phyloP scores from a whole-genome alignment of 768 basidiomycete species.

The Nevesoporus exiguus region DNA sequence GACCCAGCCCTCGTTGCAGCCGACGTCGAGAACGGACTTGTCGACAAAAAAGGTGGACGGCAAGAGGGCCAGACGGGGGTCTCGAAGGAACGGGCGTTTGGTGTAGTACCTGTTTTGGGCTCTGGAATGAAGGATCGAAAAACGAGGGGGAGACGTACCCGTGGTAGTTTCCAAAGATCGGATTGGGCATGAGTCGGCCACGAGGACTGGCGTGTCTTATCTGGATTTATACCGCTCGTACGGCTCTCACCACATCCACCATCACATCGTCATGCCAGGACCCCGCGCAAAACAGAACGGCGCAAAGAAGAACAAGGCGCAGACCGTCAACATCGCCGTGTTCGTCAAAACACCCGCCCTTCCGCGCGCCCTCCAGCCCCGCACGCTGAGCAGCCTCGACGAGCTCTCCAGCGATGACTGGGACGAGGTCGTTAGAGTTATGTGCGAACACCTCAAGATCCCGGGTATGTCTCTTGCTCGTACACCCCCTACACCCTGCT shows the following conservation, averaged over 20 bases:
- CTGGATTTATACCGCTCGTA: no score
- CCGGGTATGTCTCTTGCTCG: constrained; percentile 41
- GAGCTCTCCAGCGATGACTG: constrained; percentile 41
- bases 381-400: constrained; percentile 14
- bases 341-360: background rate
- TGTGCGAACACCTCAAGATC: constrained; percentile 50
- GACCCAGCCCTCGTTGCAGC: constrained; percentile 85
- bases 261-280: constrained; percentile 22
- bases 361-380: constrained; percentile 18
- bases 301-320: constrained; percentile 21
- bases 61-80: constrained; percentile 65
- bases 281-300: constrained; percentile 22
- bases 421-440: constrained; percentile 41
- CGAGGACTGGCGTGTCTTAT: background rate
- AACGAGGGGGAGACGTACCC: constrained; percentile 40
- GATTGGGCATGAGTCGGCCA: constrained; percentile 5
- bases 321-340: background rate
- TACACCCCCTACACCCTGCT: background rate
- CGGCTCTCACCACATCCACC: background rate
- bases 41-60: constrained; percentile 49
- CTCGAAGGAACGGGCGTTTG: constrained; percentile 59
- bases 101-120: constrained; percentile 57
- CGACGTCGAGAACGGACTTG: constrained; percentile 73
- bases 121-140: background rate
- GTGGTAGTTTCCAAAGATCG: constrained; percentile 68